Conservation (phyloP, 2,329 filamentous ascomycete genomes). For the Neonectria coccinea region DNA sequence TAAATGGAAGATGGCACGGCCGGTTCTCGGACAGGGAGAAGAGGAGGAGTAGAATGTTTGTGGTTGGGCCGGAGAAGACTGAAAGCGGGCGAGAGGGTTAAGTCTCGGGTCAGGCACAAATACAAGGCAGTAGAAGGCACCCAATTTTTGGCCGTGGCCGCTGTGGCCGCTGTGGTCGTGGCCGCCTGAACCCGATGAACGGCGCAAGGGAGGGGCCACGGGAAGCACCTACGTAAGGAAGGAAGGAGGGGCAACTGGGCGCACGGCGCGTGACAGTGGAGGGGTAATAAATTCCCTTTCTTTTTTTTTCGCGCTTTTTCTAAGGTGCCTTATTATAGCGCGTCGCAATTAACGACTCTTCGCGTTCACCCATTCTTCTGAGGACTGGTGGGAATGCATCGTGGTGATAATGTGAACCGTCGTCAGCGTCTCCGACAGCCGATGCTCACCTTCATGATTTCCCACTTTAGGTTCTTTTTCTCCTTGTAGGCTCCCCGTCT, state of each 20-base stretch:
- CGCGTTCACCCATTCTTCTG: not conserved
- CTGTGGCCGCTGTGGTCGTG: not conserved
- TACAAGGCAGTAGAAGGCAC: slow-evolving; percentile 21
- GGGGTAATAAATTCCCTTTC: slow-evolving; percentile 9
- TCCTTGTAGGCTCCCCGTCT: not conserved
- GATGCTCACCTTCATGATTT: not conserved
- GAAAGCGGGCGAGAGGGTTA: slow-evolving; percentile 19
- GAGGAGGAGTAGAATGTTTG: slow-evolving; percentile 14
- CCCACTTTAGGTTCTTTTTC: too few relatives aligned
- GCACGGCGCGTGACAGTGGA: not conserved
- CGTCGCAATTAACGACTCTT: not conserved
- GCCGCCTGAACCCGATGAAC: slow-evolving; percentile 12
- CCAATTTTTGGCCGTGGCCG: slow-evolving; percentile 16
- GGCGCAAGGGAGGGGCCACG: slow-evolving; percentile 4
- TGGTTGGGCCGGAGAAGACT: slow-evolving; percentile 17
- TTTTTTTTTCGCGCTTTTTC: slow-evolving; percentile 3
- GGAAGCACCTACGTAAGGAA: slow-evolving; percentile 1
- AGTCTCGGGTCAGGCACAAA: slow-evolving; percentile 36
- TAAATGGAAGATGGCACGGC: not conserved
- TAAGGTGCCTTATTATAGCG: not conserved
- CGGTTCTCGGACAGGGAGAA: not conserved
- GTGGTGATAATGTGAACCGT: not conserved
- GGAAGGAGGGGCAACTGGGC: slow-evolving; percentile 1
- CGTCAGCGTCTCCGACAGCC: not conserved
- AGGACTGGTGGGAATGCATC: not conserved